These are phyloP conservation scores for Sporothrix sp. DNA, from an alignment of 2,329 filamentous ascomycete species.

Conservation along the genomic window DNA sequence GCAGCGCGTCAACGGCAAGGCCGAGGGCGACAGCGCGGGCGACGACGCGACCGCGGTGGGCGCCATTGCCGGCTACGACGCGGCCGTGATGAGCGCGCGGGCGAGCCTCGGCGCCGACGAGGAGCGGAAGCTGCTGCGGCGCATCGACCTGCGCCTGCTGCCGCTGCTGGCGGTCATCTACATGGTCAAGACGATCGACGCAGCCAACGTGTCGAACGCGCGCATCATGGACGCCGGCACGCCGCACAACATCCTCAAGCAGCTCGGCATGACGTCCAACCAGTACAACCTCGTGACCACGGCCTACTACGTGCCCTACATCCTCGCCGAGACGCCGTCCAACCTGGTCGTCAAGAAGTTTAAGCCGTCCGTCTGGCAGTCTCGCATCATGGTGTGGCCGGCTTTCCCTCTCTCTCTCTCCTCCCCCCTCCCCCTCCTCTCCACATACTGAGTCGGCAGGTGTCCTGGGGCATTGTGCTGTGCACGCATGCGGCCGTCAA, in stretches of 20 bases:
- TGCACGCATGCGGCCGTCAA: slow-evolving; percentile 43
- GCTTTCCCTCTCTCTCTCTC: too few species aligned
- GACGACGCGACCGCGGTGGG: not conserved
- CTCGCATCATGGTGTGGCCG: slow-evolving; percentile 66
- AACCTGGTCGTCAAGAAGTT: slow-evolving; percentile 68
- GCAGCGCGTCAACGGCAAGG: not conserved
- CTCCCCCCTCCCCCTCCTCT: too few species aligned
- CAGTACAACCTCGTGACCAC: slow-evolving; percentile 31
- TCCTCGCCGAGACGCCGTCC: slow-evolving; percentile 65
- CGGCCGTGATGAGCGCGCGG: slow-evolving; percentile 9
- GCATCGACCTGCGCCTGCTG: slow-evolving; percentile 15
- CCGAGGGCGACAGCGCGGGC: not conserved
- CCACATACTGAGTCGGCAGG: too few species aligned
- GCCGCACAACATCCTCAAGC: slow-evolving; percentile 30
- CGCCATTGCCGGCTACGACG: slow-evolving; percentile 12
- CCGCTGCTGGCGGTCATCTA: slow-evolving; percentile 15
- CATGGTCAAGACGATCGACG: slow-evolving; percentile 17
- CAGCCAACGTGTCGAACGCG: slow-evolving; percentile 28
- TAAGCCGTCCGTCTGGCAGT: slow-evolving; percentile 64
- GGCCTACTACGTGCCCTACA: slow-evolving; percentile 52
- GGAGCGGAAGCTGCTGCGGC: slow-evolving; percentile 15
- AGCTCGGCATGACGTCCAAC: slow-evolving; percentile 30
- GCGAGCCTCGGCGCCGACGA: slow-evolving; percentile 12
- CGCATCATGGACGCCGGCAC: slow-evolving; percentile 35
- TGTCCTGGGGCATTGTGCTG: slow-evolving; percentile 41